A percentile compares a stretch with the other conserved stretches of the same genome.
These are phyloP conservation scores for Asterophora lycoperdoides DNA, from an alignment of 768 basidiomycete genomes.

Conservation along the genomic window DNA sequence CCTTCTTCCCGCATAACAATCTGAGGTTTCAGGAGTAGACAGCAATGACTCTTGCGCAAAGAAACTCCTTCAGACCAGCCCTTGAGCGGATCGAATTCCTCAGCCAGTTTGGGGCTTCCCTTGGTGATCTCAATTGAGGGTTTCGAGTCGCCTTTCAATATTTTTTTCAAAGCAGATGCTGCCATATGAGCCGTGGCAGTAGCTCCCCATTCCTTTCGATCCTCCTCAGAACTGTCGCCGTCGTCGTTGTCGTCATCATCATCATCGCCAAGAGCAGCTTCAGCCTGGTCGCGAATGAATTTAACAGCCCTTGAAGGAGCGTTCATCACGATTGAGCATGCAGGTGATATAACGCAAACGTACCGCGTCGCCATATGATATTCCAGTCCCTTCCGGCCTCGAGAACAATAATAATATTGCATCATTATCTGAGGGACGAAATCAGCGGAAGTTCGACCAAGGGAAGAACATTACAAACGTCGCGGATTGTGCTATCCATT, in stretches of 20 bases:
- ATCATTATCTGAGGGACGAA: slow-evolving; percentile 60
- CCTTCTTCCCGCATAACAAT: slow-evolving; percentile 68
- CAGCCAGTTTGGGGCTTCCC: slow-evolving; percentile 24
- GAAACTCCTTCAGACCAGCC: slow-evolving; percentile 75
- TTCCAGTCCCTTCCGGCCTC: slow-evolving; percentile 71
- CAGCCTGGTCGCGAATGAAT: slow-evolving; percentile 82
- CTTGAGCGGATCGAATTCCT: slow-evolving; percentile 52
- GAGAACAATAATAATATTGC: slow-evolving; percentile 84
- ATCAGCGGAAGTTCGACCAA: background rate
- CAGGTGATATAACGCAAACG: slow-evolving; percentile 17
- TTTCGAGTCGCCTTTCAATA: slow-evolving; percentile 53
- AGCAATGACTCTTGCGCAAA: slow-evolving; percentile 68
- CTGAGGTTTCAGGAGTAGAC: slow-evolving; percentile 88
- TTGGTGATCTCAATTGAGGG: slow-evolving; percentile 37
- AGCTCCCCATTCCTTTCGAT: slow-evolving; percentile 25
- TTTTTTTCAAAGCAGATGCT: slow-evolving; percentile 60
- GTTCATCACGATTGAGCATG: slow-evolving; percentile 10
- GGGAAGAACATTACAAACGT: slow-evolving; percentile 45
- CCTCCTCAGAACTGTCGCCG: slow-evolving; percentile 20
- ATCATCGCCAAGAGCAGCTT: slow-evolving; percentile 31
- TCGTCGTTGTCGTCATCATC: slow-evolving; percentile 7
- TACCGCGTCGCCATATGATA: slow-evolving; percentile 87
- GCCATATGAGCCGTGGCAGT: slow-evolving; percentile 60
- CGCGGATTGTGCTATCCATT: slow-evolving; percentile 71
- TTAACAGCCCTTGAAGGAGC: slow-evolving; percentile 60